A percentile compares a stretch with the other conserved stretches of the same genome.
phyloP scores from a whole-genome alignment of 352 stramenopile species.

The Phytopythium montanum region DNA sequence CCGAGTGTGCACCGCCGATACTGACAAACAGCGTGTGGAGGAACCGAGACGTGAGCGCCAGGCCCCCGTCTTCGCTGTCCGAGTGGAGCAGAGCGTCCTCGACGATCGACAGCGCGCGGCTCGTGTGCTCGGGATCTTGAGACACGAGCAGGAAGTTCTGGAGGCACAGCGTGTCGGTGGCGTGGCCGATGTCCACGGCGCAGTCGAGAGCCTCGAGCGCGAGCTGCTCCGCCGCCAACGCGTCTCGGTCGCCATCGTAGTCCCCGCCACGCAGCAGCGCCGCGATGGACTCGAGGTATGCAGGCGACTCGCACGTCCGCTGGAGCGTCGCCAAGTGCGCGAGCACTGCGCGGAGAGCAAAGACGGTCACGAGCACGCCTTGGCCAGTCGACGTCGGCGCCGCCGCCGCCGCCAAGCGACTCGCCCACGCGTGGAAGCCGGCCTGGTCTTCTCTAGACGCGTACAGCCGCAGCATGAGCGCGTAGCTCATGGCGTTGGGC shows the following conservation, averaged over 20 bases:
- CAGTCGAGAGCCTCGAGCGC: constrained; percentile 25
- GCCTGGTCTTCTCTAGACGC: constrained; percentile 37
- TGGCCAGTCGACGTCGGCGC: not conserved
- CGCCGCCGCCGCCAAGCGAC: constrained; percentile 35
- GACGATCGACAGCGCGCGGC: constrained; percentile 31
- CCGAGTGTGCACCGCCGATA: constrained; percentile 23
- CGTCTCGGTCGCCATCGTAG: constrained; percentile 3
- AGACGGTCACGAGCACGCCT: constrained; percentile 39
- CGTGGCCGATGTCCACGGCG: constrained; percentile 26
- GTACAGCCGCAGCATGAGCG: constrained; percentile 65
- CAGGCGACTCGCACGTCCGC: constrained; percentile 17
- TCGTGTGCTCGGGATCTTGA: constrained; percentile 26
- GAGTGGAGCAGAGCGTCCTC: constrained; percentile 22
- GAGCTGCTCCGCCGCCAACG: constrained; percentile 18
- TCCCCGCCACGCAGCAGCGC: constrained; percentile 16
- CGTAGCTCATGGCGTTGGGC: constrained; percentile 73
- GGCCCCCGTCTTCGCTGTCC: constrained; percentile 3
- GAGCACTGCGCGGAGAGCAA: constrained; percentile 52
- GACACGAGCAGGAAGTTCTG: constrained; percentile 42
- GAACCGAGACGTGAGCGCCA: constrained; percentile 28
- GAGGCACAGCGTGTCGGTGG: constrained; percentile 37
- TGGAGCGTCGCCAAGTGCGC: constrained; percentile 36
- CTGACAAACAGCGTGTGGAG: constrained; percentile 51
- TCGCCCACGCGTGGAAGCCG: constrained; percentile 45
- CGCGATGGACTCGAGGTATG: constrained; percentile 24